Percentiles rank a stretch among this genome's conserved stretches.
Evolutionary conservation across 345 rosid genomes (phyloP).

Genomic region (Eucalyptus grandis): DNA sequence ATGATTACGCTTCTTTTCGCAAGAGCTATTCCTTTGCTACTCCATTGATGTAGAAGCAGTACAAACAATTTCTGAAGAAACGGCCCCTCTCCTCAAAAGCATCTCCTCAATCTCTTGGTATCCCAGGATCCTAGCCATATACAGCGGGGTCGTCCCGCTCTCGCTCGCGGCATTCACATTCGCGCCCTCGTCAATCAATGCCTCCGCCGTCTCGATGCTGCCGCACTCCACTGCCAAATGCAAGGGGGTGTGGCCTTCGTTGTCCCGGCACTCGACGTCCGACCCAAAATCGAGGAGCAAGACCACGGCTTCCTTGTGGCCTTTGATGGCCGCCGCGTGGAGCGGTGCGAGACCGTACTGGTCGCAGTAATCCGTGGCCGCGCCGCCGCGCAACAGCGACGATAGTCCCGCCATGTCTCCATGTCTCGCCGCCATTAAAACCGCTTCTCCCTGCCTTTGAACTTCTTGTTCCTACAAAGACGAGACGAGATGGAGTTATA

Average conservation of each 20-base stretch:
- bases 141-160: constrained; percentile 23
- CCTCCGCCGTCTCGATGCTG: constrained; percentile 17
- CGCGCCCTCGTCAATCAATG: constrained; percentile 27
- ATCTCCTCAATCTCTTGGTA: constrained; percentile 5
- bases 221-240: constrained; percentile 49
- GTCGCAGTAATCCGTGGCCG: constrained; percentile 7
- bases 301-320: constrained; percentile 15
- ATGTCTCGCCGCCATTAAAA: constrained; percentile 33
- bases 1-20: not conserved
- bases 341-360: constrained; percentile 34
- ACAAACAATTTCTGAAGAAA: not conserved
- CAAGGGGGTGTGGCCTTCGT: constrained; percentile 34
- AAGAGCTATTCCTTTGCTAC: not conserved
- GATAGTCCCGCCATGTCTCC: constrained; percentile 14
- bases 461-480: not conserved
- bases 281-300: constrained; percentile 18
- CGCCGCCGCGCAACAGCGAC: constrained; percentile 9
- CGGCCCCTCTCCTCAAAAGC: constrained; percentile 11
- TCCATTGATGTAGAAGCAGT: not conserved
- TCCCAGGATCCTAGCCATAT: constrained; percentile 23
- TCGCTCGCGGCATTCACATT: constrained; percentile 15
- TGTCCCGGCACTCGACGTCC: constrained; percentile 20
- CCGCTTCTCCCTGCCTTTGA: constrained; percentile 16
- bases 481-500: not conserved
- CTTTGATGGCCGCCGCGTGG: constrained; percentile 44